Evolutionary conservation across 495 filamentous ascomycete species (phyloP).

Genomic region (Apodospora peruviana): DNA sequence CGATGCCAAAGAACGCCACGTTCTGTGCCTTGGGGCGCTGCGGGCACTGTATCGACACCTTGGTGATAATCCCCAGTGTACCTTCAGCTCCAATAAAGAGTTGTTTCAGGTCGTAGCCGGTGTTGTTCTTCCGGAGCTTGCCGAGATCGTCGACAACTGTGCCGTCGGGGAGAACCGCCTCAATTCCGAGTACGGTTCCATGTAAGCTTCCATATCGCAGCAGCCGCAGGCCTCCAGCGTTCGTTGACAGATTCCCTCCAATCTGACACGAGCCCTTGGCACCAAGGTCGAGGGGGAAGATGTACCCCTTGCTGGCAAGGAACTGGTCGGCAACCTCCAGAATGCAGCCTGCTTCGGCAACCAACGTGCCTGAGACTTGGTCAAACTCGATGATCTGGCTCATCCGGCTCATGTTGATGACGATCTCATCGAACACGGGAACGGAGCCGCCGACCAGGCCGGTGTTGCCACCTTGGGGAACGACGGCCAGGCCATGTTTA

Average conservation of each 20-base stretch:
- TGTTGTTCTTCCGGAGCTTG: slow-evolving; percentile 94
- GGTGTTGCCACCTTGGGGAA: slow-evolving; percentile 97
- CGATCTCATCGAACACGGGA: slow-evolving; percentile 96
- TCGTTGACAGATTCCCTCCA: slow-evolving; percentile 96
- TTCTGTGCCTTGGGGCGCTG: slow-evolving; percentile 79
- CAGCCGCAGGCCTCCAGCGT: slow-evolving; percentile 85
- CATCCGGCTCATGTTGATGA: slow-evolving; percentile 83
- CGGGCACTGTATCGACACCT: slow-evolving; percentile 81
- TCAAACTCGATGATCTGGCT: slow-evolving; percentile 89
- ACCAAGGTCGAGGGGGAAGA: slow-evolving; percentile 93
- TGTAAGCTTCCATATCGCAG: slow-evolving; percentile 92
- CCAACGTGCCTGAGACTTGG: slow-evolving; percentile 82
- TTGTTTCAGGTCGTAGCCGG: slow-evolving; percentile 93
- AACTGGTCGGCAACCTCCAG: slow-evolving; percentile 82
- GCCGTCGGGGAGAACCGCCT: slow-evolving; percentile 88
- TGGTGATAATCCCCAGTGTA: slow-evolving; percentile 91
- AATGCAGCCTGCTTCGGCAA: slow-evolving; percentile 85
- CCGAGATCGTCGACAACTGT: slow-evolving; percentile 84
- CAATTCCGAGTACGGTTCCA: slow-evolving; percentile 84
- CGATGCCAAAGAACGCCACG: slow-evolving; percentile 83
- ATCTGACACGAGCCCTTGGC: slow-evolving; percentile 97
- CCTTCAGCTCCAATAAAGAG: slow-evolving; percentile 94
- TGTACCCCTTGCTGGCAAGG: slow-evolving; percentile 68
- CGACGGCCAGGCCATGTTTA: slow-evolving; percentile 80
- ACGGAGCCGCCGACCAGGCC: slow-evolving; percentile 92